phyloP scores from a whole-genome alignment of 2,329 filamentous ascomycete genomes.

The Knoxdaviesia capensis region DNA sequence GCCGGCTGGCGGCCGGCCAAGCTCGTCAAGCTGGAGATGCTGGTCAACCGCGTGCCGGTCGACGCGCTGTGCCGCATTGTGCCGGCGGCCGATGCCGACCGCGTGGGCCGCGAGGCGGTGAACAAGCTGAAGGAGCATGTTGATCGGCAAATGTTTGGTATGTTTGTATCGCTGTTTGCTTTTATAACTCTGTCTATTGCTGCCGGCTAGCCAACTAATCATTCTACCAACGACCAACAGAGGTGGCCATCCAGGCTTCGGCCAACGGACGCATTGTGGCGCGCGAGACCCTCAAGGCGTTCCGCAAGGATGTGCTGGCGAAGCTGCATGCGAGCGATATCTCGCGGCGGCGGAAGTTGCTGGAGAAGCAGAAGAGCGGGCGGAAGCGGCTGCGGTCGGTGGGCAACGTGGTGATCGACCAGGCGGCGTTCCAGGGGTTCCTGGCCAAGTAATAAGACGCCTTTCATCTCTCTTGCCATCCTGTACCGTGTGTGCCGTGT shows the following conservation, averaged over 20 bases:
- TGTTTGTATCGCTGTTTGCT: slow-evolving; percentile 5
- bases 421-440: slow-evolving; percentile 88
- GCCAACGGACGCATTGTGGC: slow-evolving; percentile 70
- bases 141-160: slow-evolving; percentile 76
- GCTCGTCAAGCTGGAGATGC: slow-evolving; percentile 73
- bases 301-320: slow-evolving; percentile 81
- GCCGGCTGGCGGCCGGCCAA: slow-evolving; percentile 65
- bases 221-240: slow-evolving; percentile 15
- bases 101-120: slow-evolving; percentile 74
- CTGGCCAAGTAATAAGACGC: slow-evolving; percentile 44
- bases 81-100: slow-evolving; percentile 61
- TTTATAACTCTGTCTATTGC: not conserved
- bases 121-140: slow-evolving; percentile 95
- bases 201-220: too few species aligned
- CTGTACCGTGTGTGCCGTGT: not conserved
- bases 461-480: not conserved
- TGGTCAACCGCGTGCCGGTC: slow-evolving; percentile 85
- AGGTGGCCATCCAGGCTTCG: slow-evolving; percentile 84
- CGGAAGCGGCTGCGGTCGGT: slow-evolving; percentile 69
- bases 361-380: slow-evolving; percentile 95
- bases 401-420: slow-evolving; percentile 89
- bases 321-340: slow-evolving; percentile 90
- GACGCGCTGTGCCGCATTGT: slow-evolving; percentile 88
- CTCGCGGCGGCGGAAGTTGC: slow-evolving; percentile 58
- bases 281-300: slow-evolving; percentile 87